Conservation (phyloP, 2,329 filamentous ascomycete species). For the Rugonectria rugulosa region DNA sequence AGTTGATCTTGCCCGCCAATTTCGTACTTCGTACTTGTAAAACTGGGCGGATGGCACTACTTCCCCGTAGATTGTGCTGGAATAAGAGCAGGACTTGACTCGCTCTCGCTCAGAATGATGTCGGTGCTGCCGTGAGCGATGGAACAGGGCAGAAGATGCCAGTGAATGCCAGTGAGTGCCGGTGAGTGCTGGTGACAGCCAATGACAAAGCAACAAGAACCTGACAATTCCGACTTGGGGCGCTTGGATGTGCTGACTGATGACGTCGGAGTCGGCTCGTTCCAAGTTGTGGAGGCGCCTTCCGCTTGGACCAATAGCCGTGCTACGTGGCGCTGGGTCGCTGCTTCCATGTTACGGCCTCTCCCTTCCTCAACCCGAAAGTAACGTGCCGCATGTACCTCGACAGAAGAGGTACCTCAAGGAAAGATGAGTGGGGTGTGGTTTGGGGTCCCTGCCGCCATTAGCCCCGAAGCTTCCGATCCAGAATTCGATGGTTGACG, state of each 20-base stretch:
- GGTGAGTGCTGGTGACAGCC: too few relatives aligned
- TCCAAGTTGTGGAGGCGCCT: neutral
- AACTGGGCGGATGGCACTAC: too few relatives aligned
- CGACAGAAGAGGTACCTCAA: too few relatives aligned
- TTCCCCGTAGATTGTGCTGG: too few relatives aligned
- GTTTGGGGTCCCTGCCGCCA: slow-evolving; percentile 15
- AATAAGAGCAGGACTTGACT: neutral
- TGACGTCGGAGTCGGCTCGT: slow-evolving; percentile 7
- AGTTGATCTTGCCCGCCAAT: too few relatives aligned
- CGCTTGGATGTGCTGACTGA: slow-evolving; percentile 9
- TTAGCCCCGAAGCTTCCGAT: slow-evolving; percentile 29
- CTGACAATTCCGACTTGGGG: neutral
- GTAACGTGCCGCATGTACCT: too few relatives aligned
- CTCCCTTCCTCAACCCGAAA: too few relatives aligned
- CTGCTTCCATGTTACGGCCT: neutral
- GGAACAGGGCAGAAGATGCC: neutral
- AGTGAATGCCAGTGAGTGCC: neutral
- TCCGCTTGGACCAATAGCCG: slow-evolving; percentile 9
- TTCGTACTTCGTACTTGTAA: too few relatives aligned
- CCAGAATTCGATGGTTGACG: slow-evolving; percentile 29
- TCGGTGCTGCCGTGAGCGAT: neutral
- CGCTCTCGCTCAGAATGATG: neutral
- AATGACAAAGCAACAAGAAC: slow-evolving; percentile 7
- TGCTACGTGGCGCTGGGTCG: slow-evolving; percentile 7
- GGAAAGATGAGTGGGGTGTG: too few relatives aligned